Evolutionary conservation across 495 filamentous ascomycete genomes (phyloP), one percentile per base, ranked within the genome.

Genomic region (Evansstolkia leycettana): DNA sequence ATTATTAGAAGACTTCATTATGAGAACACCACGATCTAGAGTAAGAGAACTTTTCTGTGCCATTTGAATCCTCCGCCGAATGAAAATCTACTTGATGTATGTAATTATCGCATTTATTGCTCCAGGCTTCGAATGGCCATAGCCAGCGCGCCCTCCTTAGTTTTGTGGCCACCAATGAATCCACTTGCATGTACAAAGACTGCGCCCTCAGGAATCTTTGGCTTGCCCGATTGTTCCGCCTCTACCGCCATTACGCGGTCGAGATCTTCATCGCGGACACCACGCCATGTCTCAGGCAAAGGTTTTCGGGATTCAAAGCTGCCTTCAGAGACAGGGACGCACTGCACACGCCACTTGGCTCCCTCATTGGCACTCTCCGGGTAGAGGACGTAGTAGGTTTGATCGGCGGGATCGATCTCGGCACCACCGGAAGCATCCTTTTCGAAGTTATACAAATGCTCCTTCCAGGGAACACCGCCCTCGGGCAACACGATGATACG

Each of bases 91-190:
- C 30, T 2, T 17, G 4, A 33, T 5, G 7, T 15, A 33, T 33
- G 13, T 33, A 33, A 17, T 7, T 19, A 20, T 25, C 8, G 36
- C 11, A 26, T 12, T 51, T 49, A 76, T 50, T 65, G 48, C 36
- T 68, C 70, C 42, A 78, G 56, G 7, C 84, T 78, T 60, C 78
- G 83, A 49, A 73, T 64, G 26, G 88, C 87, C 85, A 96, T 89
- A 32, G 76, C 73, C 50, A 83, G 65, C 17, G 78, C 88, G n/a
- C 90, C 92, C 33, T 92, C 85, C 50, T 78, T 86, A 0, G 79
- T 89, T 65, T 79, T 78, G 54, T 94, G 92, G 2, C 90, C 90
- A 12, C 92, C 90, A 55, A 96, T 94, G 55, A 98, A 98, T 3
- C 90, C 92, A 35, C 77, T 80, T 6, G 90, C 88, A 47, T 98